These are phyloP conservation scores for Daedaleopsis sinensis DNA, from an alignment of 768 basidiomycete genomes.

Conservation along the genomic window DNA sequence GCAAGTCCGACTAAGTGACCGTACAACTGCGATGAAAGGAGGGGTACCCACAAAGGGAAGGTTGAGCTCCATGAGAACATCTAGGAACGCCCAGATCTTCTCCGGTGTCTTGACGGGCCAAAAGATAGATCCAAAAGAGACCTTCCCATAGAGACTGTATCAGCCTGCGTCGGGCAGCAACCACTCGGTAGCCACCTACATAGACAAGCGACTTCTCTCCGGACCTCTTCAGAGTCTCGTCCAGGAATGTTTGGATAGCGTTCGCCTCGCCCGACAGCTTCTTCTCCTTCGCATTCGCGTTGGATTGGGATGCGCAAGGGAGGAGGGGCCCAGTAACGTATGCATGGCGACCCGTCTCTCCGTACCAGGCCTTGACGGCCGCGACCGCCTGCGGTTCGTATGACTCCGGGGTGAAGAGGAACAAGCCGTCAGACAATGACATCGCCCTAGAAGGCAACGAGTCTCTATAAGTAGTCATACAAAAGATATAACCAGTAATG, in stretches of 20 bases:
- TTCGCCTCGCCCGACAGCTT: slow-evolving; percentile 8
- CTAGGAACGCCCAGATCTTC: slow-evolving; percentile 26
- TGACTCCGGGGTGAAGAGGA: slow-evolving; percentile 15
- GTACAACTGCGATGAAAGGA: not conserved
- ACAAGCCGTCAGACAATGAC: slow-evolving; percentile 16
- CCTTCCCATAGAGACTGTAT: slow-evolving; percentile 6
- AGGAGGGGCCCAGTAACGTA: slow-evolving; percentile 24
- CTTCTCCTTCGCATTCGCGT: slow-evolving; percentile 9
- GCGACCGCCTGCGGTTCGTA: slow-evolving; percentile 24
- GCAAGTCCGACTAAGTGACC: not conserved
- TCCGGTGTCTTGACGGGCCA: slow-evolving; percentile 26
- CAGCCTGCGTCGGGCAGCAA: not conserved
- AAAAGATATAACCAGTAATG: not conserved
- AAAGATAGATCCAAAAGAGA: slow-evolving; percentile 28
- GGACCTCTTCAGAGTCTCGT: slow-evolving; percentile 10
- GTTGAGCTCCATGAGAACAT: slow-evolving; percentile 24
- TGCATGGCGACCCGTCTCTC: slow-evolving; percentile 8
- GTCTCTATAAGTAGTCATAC: not conserved
- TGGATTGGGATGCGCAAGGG: not conserved
- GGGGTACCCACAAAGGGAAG: slow-evolving; percentile 25
- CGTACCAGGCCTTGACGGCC: slow-evolving; percentile 18
- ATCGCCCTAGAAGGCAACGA: not conserved
- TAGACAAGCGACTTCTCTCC: slow-evolving; percentile 27
- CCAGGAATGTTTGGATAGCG: slow-evolving; percentile 22
- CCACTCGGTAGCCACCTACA: slow-evolving; percentile 10